Evolutionary conservation across 345 rosid genomes (phyloP).

Genomic region (Passiflora organensis): DNA sequence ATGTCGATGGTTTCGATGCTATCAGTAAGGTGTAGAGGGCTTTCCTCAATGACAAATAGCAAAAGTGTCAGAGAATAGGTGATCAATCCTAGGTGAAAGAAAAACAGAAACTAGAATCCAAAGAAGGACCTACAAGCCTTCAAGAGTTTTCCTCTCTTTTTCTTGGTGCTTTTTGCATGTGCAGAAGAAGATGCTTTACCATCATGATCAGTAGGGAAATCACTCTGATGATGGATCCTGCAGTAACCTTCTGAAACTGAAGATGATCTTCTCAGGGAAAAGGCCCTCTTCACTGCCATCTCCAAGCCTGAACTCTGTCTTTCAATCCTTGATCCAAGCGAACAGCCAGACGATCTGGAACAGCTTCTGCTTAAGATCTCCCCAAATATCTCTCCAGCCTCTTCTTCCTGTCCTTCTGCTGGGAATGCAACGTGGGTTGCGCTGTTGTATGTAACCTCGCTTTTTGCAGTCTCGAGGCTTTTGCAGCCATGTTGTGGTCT

Average conservation of each 20-base stretch:
- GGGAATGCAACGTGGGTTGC: not conserved
- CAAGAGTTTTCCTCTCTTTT: not conserved
- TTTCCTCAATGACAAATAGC: no score
- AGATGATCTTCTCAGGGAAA: slow-evolving; percentile 78
- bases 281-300: slow-evolving; percentile 41
- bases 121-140: not conserved
- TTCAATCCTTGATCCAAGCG: not conserved
- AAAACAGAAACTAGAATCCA: not conserved
- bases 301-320: not conserved
- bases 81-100: no score
- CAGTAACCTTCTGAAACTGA: slow-evolving; percentile 76
- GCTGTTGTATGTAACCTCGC: not conserved
- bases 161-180: not conserved
- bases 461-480: not conserved
- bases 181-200: not conserved
- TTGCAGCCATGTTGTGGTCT: not conserved
- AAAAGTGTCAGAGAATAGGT: no score
- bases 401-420: not conserved
- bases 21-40: no score
- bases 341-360: not conserved
- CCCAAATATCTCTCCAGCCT: slow-evolving; percentile 4
- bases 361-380: slow-evolving; percentile 1
- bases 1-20: no score
- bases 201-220: not conserved
- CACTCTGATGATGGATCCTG: slow-evolving; percentile 64